Evolutionary conservation across 139 green algal species (phyloP).

Genomic region (Yamagishiella unicocca): DNA sequence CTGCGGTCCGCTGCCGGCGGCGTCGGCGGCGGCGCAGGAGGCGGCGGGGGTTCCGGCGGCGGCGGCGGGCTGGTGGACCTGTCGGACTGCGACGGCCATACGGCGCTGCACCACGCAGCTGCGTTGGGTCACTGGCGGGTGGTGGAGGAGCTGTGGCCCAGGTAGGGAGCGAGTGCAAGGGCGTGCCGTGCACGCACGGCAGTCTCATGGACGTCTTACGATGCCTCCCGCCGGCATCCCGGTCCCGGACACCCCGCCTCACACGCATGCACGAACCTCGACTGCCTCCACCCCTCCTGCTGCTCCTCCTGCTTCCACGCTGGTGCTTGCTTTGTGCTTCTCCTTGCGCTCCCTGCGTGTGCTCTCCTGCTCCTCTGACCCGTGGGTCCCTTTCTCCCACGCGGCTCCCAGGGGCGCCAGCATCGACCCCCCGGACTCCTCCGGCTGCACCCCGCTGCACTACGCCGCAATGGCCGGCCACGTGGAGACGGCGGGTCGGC

Average conservation of each 20-base stretch:
- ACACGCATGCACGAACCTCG: too few relatives aligned
- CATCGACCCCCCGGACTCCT: not conserved
- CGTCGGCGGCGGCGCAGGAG: not conserved
- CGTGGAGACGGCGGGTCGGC: slow-evolving; percentile 8
- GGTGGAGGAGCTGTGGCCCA: slow-evolving; percentile 47
- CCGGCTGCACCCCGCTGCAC: slow-evolving; percentile 34
- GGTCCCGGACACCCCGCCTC: too few relatives aligned
- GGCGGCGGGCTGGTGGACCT: not conserved
- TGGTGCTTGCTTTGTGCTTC: too few relatives aligned
- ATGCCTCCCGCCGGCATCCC: too few relatives aligned
- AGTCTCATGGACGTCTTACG: too few relatives aligned
- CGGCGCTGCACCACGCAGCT: slow-evolving; percentile 30
- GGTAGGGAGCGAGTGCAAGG: not conserved
- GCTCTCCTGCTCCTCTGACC: too few relatives aligned
- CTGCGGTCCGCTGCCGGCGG: not conserved
- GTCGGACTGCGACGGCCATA: not conserved
- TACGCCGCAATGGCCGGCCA: slow-evolving; percentile 28
- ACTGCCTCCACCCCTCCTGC: too few relatives aligned
- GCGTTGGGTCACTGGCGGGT: slow-evolving; percentile 40
- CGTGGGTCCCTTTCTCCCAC: too few relatives aligned
- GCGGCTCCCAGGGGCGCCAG: slow-evolving; percentile 16
- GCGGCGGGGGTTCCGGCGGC: not conserved
- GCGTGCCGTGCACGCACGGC: not conserved
- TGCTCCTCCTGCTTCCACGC: too few relatives aligned
- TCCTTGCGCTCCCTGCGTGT: too few relatives aligned